Percentiles rank a stretch among this genome's conserved stretches.
These are phyloP conservation scores for Cyberlindnera bimundalis DNA, from an alignment of 805 yeast species.

Conservation along the genomic window DNA sequence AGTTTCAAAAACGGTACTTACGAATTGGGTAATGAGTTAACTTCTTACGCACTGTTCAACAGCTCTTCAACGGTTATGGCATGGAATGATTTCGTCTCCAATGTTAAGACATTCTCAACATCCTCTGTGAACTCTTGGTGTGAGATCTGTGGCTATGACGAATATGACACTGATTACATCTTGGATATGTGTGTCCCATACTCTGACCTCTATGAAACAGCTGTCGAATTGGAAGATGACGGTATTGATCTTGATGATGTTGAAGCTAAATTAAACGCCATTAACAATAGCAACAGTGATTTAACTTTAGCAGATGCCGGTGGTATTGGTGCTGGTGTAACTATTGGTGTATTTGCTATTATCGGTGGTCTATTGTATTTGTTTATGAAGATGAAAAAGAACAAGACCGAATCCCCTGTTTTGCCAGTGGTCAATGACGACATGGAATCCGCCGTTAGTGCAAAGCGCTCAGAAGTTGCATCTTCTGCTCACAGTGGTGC, in stretches of 20 bases:
- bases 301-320: slow-evolving; percentile 43
- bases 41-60: slow-evolving; percentile 38
- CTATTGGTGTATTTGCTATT: slow-evolving; percentile 38
- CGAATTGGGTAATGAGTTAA: slow-evolving; percentile 29
- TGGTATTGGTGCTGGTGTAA: slow-evolving; percentile 49
- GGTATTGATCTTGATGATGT: slow-evolving; percentile 32
- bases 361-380: slow-evolving; percentile 31
- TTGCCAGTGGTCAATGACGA: background rate
- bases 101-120: slow-evolving; percentile 30
- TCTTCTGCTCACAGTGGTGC: slow-evolving; percentile 8
- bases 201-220: slow-evolving; percentile 32
- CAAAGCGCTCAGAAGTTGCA: background rate
- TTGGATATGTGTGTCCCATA: slow-evolving; percentile 35
- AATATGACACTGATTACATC: slow-evolving; percentile 15
- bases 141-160: slow-evolving; percentile 32
- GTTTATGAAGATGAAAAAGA: slow-evolving; percentile 12
- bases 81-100: slow-evolving; percentile 35
- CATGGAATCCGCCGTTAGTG: background rate
- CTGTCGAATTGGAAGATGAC: slow-evolving; percentile 25
- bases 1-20: slow-evolving; percentile 45
- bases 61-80: slow-evolving; percentile 29
- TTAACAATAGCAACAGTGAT: too few species aligned
- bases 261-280: background rate
- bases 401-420: background rate
- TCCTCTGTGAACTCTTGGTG: slow-evolving; percentile 37